Percentiles rank a stretch among this genome's conserved stretches.
Evolutionary conservation across 306 rosid species (phyloP).

Genomic region (Vicia sativa): DNA sequence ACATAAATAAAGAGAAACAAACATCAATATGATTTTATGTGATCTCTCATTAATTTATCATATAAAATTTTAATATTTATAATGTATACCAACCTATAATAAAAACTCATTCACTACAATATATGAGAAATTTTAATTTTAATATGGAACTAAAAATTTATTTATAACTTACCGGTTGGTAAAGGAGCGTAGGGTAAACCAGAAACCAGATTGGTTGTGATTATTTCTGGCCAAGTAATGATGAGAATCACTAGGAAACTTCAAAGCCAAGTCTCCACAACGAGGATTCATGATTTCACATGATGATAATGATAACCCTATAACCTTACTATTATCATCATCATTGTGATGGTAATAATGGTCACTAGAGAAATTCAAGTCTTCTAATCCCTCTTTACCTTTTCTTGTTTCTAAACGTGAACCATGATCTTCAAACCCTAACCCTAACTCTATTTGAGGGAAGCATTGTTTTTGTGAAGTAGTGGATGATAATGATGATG

Average conservation of each 20-base stretch:
- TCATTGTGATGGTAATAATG: conserved; percentile 11
- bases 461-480: conserved; percentile 1
- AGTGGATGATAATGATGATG: conserved; percentile 18
- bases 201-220: conserved; percentile 52
- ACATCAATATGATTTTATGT: no score
- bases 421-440: conserved; percentile 32
- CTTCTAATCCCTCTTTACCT: conserved; percentile 13
- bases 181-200: conserved; percentile 63
- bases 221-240: conserved; percentile 31
- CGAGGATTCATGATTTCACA: conserved; percentile 13
- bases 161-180: conserved; percentile 63
- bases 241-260: conserved; percentile 42
- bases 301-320: conserved; percentile 44
- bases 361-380: conserved; percentile 16
- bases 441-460: conserved; percentile 31
- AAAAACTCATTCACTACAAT: no score
- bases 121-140: no score
- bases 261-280: conserved; percentile 3
- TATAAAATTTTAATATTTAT: no score
- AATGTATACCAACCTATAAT: no score
- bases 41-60: no score
- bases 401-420: conserved; percentile 18
- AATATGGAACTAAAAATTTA: no score
- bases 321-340: conserved; percentile 17
- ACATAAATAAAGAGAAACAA: neutral